A percentile compares a stretch with the other conserved stretches of the same genome.
These are phyloP conservation scores for Tuber borchii DNA, from an alignment of 495 filamentous ascomycete species.

Conservation along the genomic window DNA sequence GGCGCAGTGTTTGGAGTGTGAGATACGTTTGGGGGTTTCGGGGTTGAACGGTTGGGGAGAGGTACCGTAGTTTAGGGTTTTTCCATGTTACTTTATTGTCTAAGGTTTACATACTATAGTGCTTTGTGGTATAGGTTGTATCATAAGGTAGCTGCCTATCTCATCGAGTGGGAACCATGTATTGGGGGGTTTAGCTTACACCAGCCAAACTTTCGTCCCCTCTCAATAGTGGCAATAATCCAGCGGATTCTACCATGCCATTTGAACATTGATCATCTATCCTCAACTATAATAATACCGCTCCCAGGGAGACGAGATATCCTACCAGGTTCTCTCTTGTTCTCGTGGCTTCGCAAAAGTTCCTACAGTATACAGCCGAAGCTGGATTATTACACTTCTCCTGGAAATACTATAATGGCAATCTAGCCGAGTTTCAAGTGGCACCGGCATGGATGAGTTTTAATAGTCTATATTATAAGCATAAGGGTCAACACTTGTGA, in stretches of 20 bases:
- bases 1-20: neutral
- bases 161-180: neutral
- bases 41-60: neutral
- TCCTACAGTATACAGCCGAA: neutral
- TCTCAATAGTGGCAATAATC: neutral
- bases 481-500: no score
- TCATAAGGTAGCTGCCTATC: neutral
- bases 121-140: neutral
- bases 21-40: neutral
- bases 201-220: neutral
- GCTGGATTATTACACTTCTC: neutral
- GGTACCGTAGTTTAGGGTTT: neutral
- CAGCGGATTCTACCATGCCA: neutral
- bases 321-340: neutral
- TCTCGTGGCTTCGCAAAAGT: neutral
- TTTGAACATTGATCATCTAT: neutral
- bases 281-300: neutral
- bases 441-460: neutral
- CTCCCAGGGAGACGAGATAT: neutral
- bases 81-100: neutral
- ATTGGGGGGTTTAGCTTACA: neutral
- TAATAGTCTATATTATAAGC: neutral
- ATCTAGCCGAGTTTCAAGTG: neutral
- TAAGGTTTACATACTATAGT: neutral
- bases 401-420: neutral